Evolutionary conservation across 2,329 filamentous ascomycete genomes (phyloP), one percentile per base, ranked within the genome.

Genomic region (Chaetomium sp.): DNA sequence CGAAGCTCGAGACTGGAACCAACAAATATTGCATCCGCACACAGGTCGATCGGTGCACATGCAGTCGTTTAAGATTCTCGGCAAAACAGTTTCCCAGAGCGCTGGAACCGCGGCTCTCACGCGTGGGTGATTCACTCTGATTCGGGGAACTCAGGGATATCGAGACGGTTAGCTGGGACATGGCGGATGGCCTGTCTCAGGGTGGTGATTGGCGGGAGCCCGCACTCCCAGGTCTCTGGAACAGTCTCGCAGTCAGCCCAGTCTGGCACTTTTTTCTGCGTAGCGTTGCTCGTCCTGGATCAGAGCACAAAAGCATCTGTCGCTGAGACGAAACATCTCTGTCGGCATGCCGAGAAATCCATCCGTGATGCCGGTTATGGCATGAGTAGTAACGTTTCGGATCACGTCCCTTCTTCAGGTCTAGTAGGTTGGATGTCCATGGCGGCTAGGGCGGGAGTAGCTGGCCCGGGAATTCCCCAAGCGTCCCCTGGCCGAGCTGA

Each of bases 151-250:
- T 65, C 62, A 64, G 64, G 47, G 19, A 58, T 38, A 49, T 58
- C 58, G 54, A 55, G 66, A 62, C 64, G 57, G 65, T 64, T 25
- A 25, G 31, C 21, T 56, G 58, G 8, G 10, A 35, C 1, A 57
- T 21, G 10, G 25, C 19, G 58, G 29, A 33, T 45, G 53, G 65
- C 54, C 47, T 42, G 67, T 65, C 68, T 66, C 63, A 29, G 5
- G 21, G 55, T 27, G 57, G 47, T 66, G 69, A 70, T 70, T 70
- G 66, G 68, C 47, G 50, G 49, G 4, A 49, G 57, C 21, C 38
- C 35, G 25, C 10, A 58, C 42, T 23, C 47, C 51, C 62, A 57
- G 57, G 64, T 63, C 60, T 42, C 25, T 53, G 61, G 49, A 65
- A 64, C 33, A 50, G 64, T 45, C 31, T 62, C 45, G 51, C 62